Conservation (phyloP, 352 stramenopile genomes). For the Phytophthora hybrid region DNA sequence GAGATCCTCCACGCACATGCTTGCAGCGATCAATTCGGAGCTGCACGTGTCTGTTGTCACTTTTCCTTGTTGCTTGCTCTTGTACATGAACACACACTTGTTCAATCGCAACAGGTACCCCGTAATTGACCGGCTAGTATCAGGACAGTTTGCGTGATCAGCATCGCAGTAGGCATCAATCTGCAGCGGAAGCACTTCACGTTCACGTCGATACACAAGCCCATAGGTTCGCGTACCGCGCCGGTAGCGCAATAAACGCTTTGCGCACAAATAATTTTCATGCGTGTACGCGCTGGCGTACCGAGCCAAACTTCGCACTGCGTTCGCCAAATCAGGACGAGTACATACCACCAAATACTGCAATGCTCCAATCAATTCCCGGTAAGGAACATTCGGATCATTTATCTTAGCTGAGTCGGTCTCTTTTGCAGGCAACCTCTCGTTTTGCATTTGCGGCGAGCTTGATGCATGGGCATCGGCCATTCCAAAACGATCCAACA, state of each 20-base stretch:
- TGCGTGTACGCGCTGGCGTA: background rate
- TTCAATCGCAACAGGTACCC: background rate
- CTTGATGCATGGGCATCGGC: background rate
- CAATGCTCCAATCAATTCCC: background rate
- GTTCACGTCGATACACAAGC: background rate
- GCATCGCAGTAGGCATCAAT: background rate
- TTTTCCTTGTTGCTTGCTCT: background rate
- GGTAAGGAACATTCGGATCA: background rate
- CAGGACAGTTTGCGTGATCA: background rate
- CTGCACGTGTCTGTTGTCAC: background rate
- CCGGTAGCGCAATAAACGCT: background rate
- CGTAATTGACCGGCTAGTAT: background rate
- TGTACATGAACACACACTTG: background rate
- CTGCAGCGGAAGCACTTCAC: background rate
- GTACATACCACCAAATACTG: background rate
- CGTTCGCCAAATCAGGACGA: background rate
- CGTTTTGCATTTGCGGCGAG: background rate
- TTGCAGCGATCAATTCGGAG: background rate
- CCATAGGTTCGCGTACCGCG: background rate
- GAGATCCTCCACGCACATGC: background rate
- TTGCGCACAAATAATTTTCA: background rate
- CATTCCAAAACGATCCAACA: background rate
- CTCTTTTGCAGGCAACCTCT: background rate
- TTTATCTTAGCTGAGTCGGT: background rate
- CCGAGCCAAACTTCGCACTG: background rate